phyloP scores from a whole-genome alignment of 164 flowering plant species.

The Vitis riparia region DNA sequence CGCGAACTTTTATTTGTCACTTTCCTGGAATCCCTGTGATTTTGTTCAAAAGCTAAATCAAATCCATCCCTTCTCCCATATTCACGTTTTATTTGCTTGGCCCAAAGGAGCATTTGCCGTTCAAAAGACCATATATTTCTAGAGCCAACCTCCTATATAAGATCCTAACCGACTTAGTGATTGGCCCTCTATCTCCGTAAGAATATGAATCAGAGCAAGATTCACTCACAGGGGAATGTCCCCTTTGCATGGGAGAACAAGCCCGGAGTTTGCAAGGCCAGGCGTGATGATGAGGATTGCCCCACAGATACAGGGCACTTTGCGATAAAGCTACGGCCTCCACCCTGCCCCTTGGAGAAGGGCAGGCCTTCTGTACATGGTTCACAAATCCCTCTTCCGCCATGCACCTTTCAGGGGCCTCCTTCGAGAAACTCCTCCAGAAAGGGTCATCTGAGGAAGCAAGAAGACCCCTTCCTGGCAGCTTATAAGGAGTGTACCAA shows the following conservation, averaged over 20 bases:
- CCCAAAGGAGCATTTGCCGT: no score
- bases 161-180: background rate
- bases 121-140: background rate
- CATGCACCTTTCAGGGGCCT: conserved; percentile 29
- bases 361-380: conserved; percentile 14
- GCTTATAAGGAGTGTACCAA: conserved; percentile 53
- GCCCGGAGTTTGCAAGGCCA: conserved; percentile 39
- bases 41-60: no score
- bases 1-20: no score
- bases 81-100: conserved; percentile 23
- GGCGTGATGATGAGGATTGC: background rate
- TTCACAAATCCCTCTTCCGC: conserved; percentile 42
- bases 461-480: conserved; percentile 44
- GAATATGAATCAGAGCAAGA: conserved; percentile 27
- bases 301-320: background rate
- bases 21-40: no score
- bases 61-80: background rate
- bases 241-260: conserved; percentile 56
- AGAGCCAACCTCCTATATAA: background rate
- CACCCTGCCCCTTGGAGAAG: conserved; percentile 30
- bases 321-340: conserved; percentile 23
- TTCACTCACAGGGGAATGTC: conserved; percentile 28
- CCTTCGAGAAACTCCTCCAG: conserved; percentile 18
- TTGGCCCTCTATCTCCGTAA: no score
- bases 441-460: conserved; percentile 6